Evolutionary conservation across 2,329 filamentous ascomycete genomes (phyloP).

Genomic region (Samsoniella hepiali): DNA sequence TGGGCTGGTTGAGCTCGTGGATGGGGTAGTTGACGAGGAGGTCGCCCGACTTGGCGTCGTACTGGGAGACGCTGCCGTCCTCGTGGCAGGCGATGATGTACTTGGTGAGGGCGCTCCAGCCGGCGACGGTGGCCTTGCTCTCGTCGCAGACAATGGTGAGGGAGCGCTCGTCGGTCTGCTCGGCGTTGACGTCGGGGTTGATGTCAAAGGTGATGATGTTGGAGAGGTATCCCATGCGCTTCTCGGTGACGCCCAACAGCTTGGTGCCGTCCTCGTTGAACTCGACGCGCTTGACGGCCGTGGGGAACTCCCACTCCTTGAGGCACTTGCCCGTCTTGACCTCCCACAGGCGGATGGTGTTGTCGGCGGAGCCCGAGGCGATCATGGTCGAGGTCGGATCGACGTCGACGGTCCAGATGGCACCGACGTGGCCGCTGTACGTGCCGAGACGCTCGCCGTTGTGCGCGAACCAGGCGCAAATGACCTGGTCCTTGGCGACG

Average conservation of each 20-base stretch:
- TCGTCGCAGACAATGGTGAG: conserved; percentile 90
- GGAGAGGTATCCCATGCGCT: conserved; percentile 93
- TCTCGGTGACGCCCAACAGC: conserved; percentile 93
- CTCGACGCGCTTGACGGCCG: conserved; percentile 95
- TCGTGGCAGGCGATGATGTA: conserved; percentile 98
- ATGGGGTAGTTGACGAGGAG: conserved; percentile 74
- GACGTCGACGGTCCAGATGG: conserved; percentile 97
- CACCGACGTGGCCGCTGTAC: conserved; percentile 94
- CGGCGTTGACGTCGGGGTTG: conserved; percentile 74
- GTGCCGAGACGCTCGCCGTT: conserved; percentile 97
- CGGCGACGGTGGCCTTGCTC: conserved; percentile 95
- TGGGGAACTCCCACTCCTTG: conserved; percentile 97
- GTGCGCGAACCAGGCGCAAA: conserved; percentile 95
- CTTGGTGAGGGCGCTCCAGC: conserved; percentile 90
- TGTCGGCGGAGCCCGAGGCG: conserved; percentile 94
- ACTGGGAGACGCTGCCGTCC: conserved; percentile 87
- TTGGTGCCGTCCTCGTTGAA: conserved; percentile 92
- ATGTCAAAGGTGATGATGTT: conserved; percentile 93
- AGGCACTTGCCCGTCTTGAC: conserved; percentile 87
- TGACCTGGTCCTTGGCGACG: conserved; percentile 91
- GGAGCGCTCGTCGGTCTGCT: conserved; percentile 78
- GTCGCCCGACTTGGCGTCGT: conserved; percentile 89
- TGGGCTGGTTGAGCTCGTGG: conserved; percentile 78
- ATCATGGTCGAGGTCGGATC: conserved; percentile 89
- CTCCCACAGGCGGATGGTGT: conserved; percentile 97